Evolutionary conservation across 1,139 yeast species (phyloP).

Genomic region (Zygosaccharomyces sapae): DNA sequence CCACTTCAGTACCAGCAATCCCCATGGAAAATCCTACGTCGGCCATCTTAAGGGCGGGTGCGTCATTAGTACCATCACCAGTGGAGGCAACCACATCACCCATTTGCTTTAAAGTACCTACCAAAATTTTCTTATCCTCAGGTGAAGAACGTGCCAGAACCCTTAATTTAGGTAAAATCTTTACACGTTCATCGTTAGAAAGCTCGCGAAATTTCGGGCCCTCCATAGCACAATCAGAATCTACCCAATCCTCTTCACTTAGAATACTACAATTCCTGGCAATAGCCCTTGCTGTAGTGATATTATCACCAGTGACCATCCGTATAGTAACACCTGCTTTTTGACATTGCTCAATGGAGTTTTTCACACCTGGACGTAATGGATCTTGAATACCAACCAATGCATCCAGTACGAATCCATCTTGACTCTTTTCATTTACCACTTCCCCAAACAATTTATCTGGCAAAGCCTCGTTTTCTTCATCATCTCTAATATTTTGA

Average conservation of each 20-base stretch:
- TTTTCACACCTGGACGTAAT: conserved; percentile 80
- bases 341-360: conserved; percentile 81
- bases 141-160: conserved; percentile 95
- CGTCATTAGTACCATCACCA: conserved; percentile 97
- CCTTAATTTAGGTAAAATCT: conserved; percentile 64
- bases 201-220: conserved; percentile 84
- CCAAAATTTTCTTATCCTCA: conserved; percentile 85
- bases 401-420: conserved; percentile 55
- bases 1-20: conserved; percentile 89
- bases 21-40: conserved; percentile 97
- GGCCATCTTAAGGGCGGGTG: conserved; percentile 88
- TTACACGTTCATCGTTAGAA: conserved; percentile 50
- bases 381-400: conserved; percentile 95
- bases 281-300: conserved; percentile 86
- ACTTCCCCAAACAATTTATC: conserved; percentile 42
- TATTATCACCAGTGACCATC: conserved; percentile 97
- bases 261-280: conserved; percentile 82
- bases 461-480: conserved; percentile 45
- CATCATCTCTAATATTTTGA: conserved; percentile 38
- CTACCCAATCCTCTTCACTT: conserved; percentile 47
- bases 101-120: conserved; percentile 69
- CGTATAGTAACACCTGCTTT: conserved; percentile 90
- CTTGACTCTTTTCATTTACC: conserved; percentile 18
- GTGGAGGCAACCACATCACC: conserved; percentile 98
- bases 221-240: conserved; percentile 75